Evolutionary conservation across 306 rosid species (phyloP).

Genomic region (Quercus suber): DNA sequence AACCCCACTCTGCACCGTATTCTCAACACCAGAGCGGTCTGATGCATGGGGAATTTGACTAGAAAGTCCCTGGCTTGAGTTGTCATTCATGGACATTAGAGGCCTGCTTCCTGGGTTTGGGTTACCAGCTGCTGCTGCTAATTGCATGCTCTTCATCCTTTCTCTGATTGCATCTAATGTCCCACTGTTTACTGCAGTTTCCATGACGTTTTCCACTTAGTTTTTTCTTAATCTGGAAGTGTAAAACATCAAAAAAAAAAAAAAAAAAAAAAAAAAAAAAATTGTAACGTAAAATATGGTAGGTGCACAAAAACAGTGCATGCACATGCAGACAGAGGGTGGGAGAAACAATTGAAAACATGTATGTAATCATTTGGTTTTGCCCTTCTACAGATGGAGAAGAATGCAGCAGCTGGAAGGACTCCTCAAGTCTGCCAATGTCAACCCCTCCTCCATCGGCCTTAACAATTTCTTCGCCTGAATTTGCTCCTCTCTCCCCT

Average conservation of each 20-base stretch:
- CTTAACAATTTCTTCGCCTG: no score
- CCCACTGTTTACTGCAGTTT: conserved; percentile 75
- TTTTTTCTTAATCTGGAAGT: not conserved
- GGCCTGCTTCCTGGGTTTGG: conserved; percentile 61
- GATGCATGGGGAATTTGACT: conserved; percentile 57
- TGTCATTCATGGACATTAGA: conserved; percentile 56
- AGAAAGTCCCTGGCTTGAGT: conserved; percentile 47
- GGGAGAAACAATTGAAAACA: no score
- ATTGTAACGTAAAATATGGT: no score
- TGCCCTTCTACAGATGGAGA: no score
- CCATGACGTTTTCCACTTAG: conserved; percentile 13
- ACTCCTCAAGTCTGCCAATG: no score
- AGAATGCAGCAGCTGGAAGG: no score
- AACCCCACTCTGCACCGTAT: conserved; percentile 61
- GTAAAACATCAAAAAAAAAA: not conserved
- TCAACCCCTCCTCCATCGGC: no score
- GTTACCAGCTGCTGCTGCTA: conserved; percentile 76
- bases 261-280: not conserved
- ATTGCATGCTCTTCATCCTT: conserved; percentile 95
- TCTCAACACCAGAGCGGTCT: conserved; percentile 46
- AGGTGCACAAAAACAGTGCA: no score
- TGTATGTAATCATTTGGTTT: no score
- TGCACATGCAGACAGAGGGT: no score
- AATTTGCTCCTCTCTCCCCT: no score
- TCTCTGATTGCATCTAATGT: conserved; percentile 95